Base-by-base conservation (phyloP, 2,329 filamentous ascomycete species). In the Amphichorda felina region DNA sequence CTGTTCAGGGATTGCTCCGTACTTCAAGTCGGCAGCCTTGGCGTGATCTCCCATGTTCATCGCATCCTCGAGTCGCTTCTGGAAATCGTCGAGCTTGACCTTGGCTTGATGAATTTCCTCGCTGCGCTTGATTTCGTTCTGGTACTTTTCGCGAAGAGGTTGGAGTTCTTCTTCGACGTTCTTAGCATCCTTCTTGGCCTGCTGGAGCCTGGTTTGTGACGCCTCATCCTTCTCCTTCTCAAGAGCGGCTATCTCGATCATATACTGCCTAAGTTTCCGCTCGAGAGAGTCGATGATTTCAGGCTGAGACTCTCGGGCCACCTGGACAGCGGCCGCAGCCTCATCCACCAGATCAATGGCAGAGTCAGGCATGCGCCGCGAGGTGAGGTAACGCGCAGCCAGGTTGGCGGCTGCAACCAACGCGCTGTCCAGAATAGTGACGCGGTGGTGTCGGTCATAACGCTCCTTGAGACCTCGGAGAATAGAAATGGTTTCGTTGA, bases 361-460 rank as follows among this genome's bases (percentile, higher is more conserved):
- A 4, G 91, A 98, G 57, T 98, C 91, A 3, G 91, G 91, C 43
- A 98, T 75, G 52, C 91, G 78, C 46, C 91, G 75, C 34, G 82
- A 79, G 1, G 91, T 98, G 36, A 98, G 78, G 50, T 98, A 98
- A 38, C 91, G 81, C 33, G 89, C 84, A 11, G 91, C 91, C 35
- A 98, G 74, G 38, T 79, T 93, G n/a, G 91, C 85, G 5, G 91
- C 76, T 34, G 88, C 74, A 13, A 98, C 89, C 42, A 98, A 83
- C 43, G 91, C 91, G 50, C 80, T 86, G 52, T 98, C 91, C 30
- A 89, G 78, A 45, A 98, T 98, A 45, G 79, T 96, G 50, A 98
- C 91, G 69, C 89, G 88, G 57, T 98, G 91, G 59, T 98, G 91
- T 34, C 94, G 85, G 63, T 98, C 91, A 61, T 96, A 98, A 56